Evolutionary conservation across 1,139 yeast genomes (phyloP), one percentile per base, ranked within the genome.

Genomic region (Blastobotrys apis): DNA sequence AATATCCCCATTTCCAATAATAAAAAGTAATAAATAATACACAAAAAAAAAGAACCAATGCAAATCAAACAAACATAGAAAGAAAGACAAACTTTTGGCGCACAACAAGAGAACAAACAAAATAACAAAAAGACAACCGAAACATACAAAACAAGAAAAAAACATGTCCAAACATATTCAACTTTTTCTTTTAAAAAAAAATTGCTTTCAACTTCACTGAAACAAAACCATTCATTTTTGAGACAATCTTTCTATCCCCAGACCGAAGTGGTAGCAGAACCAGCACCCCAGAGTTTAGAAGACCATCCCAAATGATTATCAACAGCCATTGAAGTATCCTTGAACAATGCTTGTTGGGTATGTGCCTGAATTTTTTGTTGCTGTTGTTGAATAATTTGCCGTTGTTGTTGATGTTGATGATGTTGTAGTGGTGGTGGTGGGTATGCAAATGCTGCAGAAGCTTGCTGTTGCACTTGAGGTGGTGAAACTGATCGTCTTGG

Each of bases 221-320:
- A 23, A 23, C 26, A 10, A 23, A 10, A 23, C 6, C 26, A 23
- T 23, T 23, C 6, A 23, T 10, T 23, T 10, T 23, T 23, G 26
- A 10, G 10, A 23, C 10, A 6, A 32, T 15, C 10, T 15, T n/a
- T n/a, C 26, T 17, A 39, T 15, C 43, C 43, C 43, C 43, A 39
- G 13, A 39, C 43, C 5, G 43, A 39, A 21, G 32, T 31, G 8
- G 41, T 33, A 17, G 37, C 19, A 25, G 33, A 3, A 15, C 38
- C 38, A 34, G 19, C 16, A n/a, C 38, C 38, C 38, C 37, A 27
- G 16, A 32, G 8, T 16, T 33, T 30, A 17, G 20, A 10, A 12
- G 36, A 33, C 36, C 36, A 33, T 33, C 26, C 26, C 36, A 33
- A 33, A 21, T 33, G 36, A 21, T 12, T 17, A 10, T 33, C 36